phyloP scores from a whole-genome alignment of 805 yeast species.

The Metahyphopichia silvanorum region DNA sequence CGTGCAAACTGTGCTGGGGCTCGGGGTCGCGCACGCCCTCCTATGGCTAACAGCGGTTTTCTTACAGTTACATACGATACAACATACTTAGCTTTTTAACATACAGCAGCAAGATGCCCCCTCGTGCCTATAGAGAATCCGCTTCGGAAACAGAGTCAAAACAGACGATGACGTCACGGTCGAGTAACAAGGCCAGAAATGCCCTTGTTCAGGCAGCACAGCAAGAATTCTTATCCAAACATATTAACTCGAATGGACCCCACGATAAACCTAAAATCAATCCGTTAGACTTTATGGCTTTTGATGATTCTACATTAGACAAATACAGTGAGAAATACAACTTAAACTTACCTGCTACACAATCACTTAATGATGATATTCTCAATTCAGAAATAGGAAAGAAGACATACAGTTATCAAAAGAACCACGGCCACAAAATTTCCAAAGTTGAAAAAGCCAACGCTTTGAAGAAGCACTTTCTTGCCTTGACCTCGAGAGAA shows the following conservation, averaged over 20 bases:
- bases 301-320: conserved; percentile 63
- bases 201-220: conserved; percentile 67
- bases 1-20: too few relatives aligned
- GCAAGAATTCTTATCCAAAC: conserved; percentile 62
- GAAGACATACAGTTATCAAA: conserved; percentile 49
- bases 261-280: conserved; percentile 47
- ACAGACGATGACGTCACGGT: conserved; percentile 25
- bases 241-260: conserved; percentile 74
- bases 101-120: too few relatives aligned
- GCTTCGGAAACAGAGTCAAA: conserved; percentile 36
- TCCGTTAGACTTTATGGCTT: conserved; percentile 66
- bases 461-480: conserved; percentile 67
- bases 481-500: conserved; percentile 59
- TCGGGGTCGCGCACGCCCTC: too few relatives aligned
- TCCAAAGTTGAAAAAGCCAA: conserved; percentile 58
- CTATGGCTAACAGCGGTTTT: too few relatives aligned
- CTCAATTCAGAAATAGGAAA: conserved; percentile 72
- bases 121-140: conserved; percentile 26
- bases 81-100: too few relatives aligned
- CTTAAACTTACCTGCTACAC: conserved; percentile 55
- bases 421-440: conserved; percentile 34
- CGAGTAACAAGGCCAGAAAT: conserved; percentile 57
- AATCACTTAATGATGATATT: conserved; percentile 66
- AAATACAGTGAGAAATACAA: conserved; percentile 62
- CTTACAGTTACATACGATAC: too few relatives aligned